Base-by-base conservation (phyloP, 2,329 filamentous ascomycete genomes). In the Aschersonia sp. region DNA sequence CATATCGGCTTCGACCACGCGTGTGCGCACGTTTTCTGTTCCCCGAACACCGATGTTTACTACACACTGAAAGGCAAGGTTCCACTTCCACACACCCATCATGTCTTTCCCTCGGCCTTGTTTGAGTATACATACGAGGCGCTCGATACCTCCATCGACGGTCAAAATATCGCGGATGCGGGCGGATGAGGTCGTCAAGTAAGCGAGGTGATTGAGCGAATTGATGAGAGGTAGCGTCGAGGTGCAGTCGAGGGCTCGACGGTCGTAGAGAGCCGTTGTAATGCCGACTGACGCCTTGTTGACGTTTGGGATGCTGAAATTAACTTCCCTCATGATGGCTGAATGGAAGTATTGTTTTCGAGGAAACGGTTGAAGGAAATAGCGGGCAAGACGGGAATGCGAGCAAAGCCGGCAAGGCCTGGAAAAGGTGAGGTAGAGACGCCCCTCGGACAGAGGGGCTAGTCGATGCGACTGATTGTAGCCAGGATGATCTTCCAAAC, bases 81-180 rank as follows among this genome's bases (percentile, higher is more conserved):
- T 98, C 92, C 92, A 98, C 69, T 97, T 97, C 92, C 92, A 98
- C 86, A 95, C 95, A 65, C 96, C 91, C 91, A 97, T 96, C 82
- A 96, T 84, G 64, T 98, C 91, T 67, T 89, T 94, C 69, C 87
- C 96, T 62, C 92, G 78, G 53, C 92, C 92, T 67, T 95, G 88
- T 68, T 98, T 98, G 65, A 98, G 78, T 61, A 98, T 96, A 76
- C 89, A 96, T 63, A 98, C 87, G 56, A 98, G 73, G 54, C 91
- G 75, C 71, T 98, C 92, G 65, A 98, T 92, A 52, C 92, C 92
- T 67, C 92, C 92, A 84, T 98, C 92, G 69, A 98, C 88, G 49
- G 91, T 97, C 54, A 98, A 78, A 53, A 98, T 98, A 64, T 98
- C 92, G 58, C 92, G 82, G 65, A 98, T 98, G 53, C 92, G 87